Conservation (phyloP, 2,329 filamentous ascomycete species). For the Arthrobotrys conoides region DNA sequence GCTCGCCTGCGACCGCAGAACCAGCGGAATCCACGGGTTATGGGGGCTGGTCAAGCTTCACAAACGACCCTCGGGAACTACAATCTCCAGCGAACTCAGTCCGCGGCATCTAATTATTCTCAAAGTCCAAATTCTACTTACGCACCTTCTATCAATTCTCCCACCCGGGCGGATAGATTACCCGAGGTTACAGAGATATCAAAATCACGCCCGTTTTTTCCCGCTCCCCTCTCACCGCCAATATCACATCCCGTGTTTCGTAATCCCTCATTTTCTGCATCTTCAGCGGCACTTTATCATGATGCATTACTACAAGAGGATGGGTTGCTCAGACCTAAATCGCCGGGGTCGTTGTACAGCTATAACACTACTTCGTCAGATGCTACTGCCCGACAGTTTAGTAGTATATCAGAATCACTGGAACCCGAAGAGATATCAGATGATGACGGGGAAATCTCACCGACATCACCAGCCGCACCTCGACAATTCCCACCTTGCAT, state of each 20-base stretch:
- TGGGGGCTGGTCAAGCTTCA: slow-evolving; percentile 53
- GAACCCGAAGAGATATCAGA: slow-evolving; percentile 58
- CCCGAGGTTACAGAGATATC: slow-evolving; percentile 60
- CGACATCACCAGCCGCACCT: slow-evolving; percentile 55
- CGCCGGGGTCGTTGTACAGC: slow-evolving; percentile 50
- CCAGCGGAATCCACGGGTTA: slow-evolving; percentile 59
- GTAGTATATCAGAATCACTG: slow-evolving; percentile 50
- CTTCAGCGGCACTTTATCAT: slow-evolving; percentile 57
- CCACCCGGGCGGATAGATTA: slow-evolving; percentile 53
- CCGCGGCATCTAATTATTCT: slow-evolving; percentile 48
- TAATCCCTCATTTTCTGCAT: slow-evolving; percentile 60
- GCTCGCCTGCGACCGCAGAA: slow-evolving; percentile 64
- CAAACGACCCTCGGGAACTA: slow-evolving; percentile 46
- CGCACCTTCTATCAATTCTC: slow-evolving; percentile 47
- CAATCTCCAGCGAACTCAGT: slow-evolving; percentile 56
- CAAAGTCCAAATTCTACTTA: slow-evolving; percentile 40
- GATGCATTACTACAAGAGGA: slow-evolving; percentile 59
- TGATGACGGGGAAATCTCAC: slow-evolving; percentile 59
- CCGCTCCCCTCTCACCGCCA: slow-evolving; percentile 58
- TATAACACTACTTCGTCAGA: slow-evolving; percentile 51
- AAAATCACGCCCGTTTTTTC: slow-evolving; percentile 58
- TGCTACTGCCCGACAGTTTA: slow-evolving; percentile 42
- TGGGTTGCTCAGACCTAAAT: slow-evolving; percentile 46
- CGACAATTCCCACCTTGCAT: slow-evolving; percentile 60
- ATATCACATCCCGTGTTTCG: slow-evolving; percentile 60